Evolutionary conservation across 23 red algal species (phyloP).

Genomic region (Agarophyton chilense): DNA sequence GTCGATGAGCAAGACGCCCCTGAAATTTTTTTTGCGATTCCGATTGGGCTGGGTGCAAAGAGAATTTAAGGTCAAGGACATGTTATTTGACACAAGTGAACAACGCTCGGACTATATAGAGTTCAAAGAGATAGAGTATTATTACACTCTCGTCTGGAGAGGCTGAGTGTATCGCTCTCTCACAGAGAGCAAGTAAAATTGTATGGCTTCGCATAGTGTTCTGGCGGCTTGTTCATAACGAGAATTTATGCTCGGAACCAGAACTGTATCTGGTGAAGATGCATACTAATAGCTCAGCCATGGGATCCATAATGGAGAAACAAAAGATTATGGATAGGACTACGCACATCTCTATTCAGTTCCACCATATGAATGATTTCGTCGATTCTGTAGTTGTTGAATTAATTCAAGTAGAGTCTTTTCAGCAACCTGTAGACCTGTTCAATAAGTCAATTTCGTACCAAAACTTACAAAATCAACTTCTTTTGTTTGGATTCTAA

Average conservation of each 20-base stretch:
- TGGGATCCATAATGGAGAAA: neutral
- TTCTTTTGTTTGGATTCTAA: too few relatives aligned
- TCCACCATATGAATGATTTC: neutral
- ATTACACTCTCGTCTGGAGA: neutral
- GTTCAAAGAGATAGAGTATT: neutral
- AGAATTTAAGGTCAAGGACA: neutral
- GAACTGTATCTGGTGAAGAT: neutral
- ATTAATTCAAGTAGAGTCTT: neutral
- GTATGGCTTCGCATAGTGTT: neutral
- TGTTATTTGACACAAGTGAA: neutral
- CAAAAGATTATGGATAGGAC: neutral
- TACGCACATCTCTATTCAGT: neutral
- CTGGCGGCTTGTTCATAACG: neutral
- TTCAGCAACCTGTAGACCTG: neutral
- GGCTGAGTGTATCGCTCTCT: neutral
- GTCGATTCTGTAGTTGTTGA: neutral
- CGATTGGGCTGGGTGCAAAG: neutral
- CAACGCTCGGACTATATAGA: neutral
- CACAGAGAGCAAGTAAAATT: neutral
- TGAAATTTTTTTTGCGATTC: neutral
- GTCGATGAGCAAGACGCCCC: neutral
- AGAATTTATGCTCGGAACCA: neutral
- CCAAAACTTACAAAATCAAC: too few relatives aligned
- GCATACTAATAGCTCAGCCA: neutral
- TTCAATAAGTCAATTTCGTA: neutral